These are phyloP conservation scores for Vigna angularis DNA, from an alignment of 306 rosid species.

Conservation along the genomic window DNA sequence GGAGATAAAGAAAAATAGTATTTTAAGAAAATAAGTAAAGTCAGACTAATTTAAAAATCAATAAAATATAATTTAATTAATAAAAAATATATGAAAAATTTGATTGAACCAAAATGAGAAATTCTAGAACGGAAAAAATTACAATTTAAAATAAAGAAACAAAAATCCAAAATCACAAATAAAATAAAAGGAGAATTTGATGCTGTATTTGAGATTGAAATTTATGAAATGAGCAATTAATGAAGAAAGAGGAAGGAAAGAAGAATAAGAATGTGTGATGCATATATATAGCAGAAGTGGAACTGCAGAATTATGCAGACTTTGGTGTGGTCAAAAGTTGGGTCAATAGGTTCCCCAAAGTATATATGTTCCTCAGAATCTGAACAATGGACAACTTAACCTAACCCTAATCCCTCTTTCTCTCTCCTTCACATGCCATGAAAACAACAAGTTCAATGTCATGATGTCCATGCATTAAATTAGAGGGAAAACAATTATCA, in stretches of 20 bases:
- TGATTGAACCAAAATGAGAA: no score
- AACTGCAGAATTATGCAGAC: conserved; percentile 7
- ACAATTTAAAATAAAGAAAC: no score
- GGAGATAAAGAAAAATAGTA: no score
- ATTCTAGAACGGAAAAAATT: no score
- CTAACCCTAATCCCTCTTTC: background rate
- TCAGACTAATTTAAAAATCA: no score
- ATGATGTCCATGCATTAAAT: background rate
- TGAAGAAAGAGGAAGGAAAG: background rate
- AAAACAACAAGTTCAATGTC: conserved; percentile 7
- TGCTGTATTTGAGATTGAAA: background rate
- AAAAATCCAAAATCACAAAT: no score
- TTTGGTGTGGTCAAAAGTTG: background rate
- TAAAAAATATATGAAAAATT: no score
- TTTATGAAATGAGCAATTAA: background rate
- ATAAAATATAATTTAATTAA: no score
- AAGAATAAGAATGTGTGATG: background rate
- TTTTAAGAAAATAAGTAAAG: no score
- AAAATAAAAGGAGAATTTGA: no score
- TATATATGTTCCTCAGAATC: conserved; percentile 19
- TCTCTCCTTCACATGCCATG: conserved; percentile 18
- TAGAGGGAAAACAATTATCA: background rate
- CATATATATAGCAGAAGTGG: background rate
- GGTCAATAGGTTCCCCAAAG: conserved; percentile 23
- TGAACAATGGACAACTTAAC: background rate